phyloP scores from a whole-genome alignment of 2,329 filamentous ascomycete species.

The Penicillium oxalicum region DNA sequence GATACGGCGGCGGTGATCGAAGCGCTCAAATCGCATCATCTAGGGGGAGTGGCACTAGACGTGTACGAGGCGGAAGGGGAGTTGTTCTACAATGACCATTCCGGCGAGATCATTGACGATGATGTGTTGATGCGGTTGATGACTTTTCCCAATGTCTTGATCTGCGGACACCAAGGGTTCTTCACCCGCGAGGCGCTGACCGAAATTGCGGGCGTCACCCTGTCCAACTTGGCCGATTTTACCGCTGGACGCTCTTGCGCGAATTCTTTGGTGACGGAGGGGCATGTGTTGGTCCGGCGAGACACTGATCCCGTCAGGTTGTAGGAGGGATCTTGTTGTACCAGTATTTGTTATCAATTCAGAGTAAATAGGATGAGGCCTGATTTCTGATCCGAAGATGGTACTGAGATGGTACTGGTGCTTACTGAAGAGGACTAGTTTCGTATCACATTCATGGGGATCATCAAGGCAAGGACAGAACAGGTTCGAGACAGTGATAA shows the following conservation, averaged over 20 bases:
- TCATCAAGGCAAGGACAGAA: not conserved
- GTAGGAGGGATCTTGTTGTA: conserved; percentile 1
- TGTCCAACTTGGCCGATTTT: conserved; percentile 48
- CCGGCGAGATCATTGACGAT: conserved; percentile 59
- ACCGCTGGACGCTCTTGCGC: conserved; percentile 19
- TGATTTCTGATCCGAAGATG: not conserved
- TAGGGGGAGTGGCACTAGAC: conserved; percentile 60
- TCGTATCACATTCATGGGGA: conserved; percentile 1
- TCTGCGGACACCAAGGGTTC: conserved; percentile 65
- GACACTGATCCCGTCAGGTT: conserved; percentile 28
- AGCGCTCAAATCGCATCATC: conserved; percentile 54
- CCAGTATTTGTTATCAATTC: too few relatives aligned
- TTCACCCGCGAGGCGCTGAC: conserved; percentile 60
- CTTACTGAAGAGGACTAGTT: not conserved
- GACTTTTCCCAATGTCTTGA: conserved; percentile 62
- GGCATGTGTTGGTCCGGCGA: conserved; percentile 21
- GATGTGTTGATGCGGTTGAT: conserved; percentile 60
- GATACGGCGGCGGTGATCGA: conserved; percentile 55
- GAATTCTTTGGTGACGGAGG: conserved; percentile 27
- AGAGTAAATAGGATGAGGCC: not conserved
- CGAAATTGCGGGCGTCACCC: conserved; percentile 57
- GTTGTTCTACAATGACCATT: conserved; percentile 62
- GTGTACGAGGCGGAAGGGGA: conserved; percentile 59
- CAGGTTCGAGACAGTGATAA: not conserved
- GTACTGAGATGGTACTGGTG: not conserved